A percentile compares a stretch with the other conserved stretches of the same genome.
Conservation (phyloP, 73 alveolate genomes). For the Blepharisma japonicum region DNA sequence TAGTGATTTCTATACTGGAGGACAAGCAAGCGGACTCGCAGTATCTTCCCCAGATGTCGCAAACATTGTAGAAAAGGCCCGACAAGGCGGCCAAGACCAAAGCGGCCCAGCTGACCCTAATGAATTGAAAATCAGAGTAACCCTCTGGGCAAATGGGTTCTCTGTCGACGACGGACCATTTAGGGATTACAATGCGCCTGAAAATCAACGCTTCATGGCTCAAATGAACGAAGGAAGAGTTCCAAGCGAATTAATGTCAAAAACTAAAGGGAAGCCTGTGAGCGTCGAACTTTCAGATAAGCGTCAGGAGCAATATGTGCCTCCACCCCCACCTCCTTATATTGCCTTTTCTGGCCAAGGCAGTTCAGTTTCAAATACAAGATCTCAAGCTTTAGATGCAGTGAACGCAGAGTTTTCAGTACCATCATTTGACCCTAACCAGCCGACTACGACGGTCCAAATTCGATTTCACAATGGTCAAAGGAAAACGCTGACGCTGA, state of each 20-base stretch:
- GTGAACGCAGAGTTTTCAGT: constrained; percentile 45
- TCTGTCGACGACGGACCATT: constrained; percentile 69
- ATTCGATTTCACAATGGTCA: constrained; percentile 73
- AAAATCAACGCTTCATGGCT: constrained; percentile 58
- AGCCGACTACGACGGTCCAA: constrained; percentile 59
- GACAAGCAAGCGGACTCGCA: constrained; percentile 64
- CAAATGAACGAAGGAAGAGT: constrained; percentile 64
- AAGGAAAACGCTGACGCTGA: constrained; percentile 43
- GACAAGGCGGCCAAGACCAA: constrained; percentile 38
- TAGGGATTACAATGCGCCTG: constrained; percentile 57
- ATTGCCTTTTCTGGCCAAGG: constrained; percentile 64
- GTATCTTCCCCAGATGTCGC: constrained; percentile 50
- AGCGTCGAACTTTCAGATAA: constrained; percentile 60
- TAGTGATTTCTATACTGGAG: constrained; percentile 63
- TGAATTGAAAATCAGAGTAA: constrained; percentile 45
- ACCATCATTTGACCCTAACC: constrained; percentile 51
- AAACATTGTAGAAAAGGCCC: constrained; percentile 48
- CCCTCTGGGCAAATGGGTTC: constrained; percentile 61
- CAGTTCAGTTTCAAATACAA: constrained; percentile 40
- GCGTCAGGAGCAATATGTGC: constrained; percentile 56
- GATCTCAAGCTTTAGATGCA: constrained; percentile 43
- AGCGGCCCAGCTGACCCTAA: constrained; percentile 23
- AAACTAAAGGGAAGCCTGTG: constrained; percentile 51
- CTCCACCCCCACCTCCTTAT: constrained; percentile 72
- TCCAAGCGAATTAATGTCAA: constrained; percentile 55